These are phyloP conservation scores for Spergularia bocconei DNA, from an alignment of 148 eudicot genomes.

Conservation along the genomic window DNA sequence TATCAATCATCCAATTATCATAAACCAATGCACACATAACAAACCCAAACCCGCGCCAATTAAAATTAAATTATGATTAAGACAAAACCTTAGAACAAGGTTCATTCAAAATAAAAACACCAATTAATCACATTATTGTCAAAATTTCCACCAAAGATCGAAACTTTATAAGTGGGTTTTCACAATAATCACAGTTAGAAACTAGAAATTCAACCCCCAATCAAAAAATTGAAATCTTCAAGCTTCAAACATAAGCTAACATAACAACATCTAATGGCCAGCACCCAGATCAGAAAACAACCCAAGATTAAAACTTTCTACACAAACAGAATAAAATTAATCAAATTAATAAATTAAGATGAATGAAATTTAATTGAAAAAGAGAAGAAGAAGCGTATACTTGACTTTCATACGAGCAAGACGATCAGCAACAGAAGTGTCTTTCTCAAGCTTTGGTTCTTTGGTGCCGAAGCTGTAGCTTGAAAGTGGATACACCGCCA, in stretches of 20 bases:
- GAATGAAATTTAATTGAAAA: not conserved
- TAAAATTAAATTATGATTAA: not conserved
- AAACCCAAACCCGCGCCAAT: not conserved
- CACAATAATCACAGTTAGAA: not conserved
- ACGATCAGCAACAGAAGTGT: slow-evolving; percentile 93
- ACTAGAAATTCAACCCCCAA: not conserved
- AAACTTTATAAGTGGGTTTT: not conserved
- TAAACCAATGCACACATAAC: not conserved
- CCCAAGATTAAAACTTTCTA: not conserved
- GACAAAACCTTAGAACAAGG: slow-evolving; percentile 22
- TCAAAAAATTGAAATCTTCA: not conserved
- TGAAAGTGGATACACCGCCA: slow-evolving; percentile 65
- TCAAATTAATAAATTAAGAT: not conserved
- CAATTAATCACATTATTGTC: not conserved
- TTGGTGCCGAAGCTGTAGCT: slow-evolving; percentile 87
- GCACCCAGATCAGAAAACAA: slow-evolving; percentile 8
- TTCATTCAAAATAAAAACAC: not conserved
- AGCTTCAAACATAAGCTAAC: not conserved
- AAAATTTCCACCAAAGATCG: not conserved
- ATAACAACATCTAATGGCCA: not conserved
- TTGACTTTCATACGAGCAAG: slow-evolving; percentile 95
- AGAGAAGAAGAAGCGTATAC: slow-evolving; percentile 27
- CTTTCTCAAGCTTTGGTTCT: slow-evolving; percentile 93
- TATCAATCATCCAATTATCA: not conserved
- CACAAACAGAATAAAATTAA: no score